Percentiles rank a stretch among this genome's conserved stretches.
Evolutionary conservation across 2,329 filamentous ascomycete species (phyloP).

Genomic region (Beauveria sp.): DNA sequence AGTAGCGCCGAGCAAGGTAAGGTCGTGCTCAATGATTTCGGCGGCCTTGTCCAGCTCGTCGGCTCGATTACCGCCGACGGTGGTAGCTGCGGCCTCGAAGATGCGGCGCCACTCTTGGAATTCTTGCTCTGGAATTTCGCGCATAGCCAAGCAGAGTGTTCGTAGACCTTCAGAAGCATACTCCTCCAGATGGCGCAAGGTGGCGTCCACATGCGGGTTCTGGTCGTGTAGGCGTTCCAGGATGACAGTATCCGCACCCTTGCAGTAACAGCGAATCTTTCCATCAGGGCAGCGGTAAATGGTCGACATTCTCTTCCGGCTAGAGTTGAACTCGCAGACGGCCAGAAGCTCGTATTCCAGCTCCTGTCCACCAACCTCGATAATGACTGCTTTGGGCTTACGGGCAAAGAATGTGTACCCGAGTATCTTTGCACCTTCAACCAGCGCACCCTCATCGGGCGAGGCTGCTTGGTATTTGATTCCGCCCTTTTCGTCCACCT

Average conservation of each 20-base stretch:
- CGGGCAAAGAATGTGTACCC: conserved; percentile 88
- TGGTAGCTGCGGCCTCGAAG: conserved; percentile 81
- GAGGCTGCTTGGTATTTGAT: conserved; percentile 99
- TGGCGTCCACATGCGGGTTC: conserved; percentile 83
- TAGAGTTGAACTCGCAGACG: conserved; percentile 98
- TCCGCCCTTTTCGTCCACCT: conserved; percentile 67
- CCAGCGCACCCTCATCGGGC: conserved; percentile 92
- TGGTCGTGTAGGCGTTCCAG: conserved; percentile 78
- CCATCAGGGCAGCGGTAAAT: conserved; percentile 96
- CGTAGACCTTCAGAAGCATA: conserved; percentile 94
- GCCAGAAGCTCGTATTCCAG: conserved; percentile 84
- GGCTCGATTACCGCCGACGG: conserved; percentile 82
- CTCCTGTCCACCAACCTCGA: conserved; percentile 64
- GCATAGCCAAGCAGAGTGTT: conserved; percentile 89
- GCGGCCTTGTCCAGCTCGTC: conserved; percentile 96
- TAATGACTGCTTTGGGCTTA: conserved; percentile 81
- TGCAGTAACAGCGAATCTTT: conserved; percentile 88
- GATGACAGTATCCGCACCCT: conserved; percentile 96
- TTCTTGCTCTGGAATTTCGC: conserved; percentile 83
- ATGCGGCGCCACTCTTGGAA: conserved; percentile 81
- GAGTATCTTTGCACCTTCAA: conserved; percentile 77
- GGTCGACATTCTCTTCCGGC: conserved; percentile 90
- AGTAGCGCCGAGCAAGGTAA: conserved; percentile 86
- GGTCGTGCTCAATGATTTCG: conserved; percentile 88
- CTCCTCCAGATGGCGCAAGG: conserved; percentile 91